phyloP scores from a whole-genome alignment of 306 rosid species.

The Rosa lucieae region DNA sequence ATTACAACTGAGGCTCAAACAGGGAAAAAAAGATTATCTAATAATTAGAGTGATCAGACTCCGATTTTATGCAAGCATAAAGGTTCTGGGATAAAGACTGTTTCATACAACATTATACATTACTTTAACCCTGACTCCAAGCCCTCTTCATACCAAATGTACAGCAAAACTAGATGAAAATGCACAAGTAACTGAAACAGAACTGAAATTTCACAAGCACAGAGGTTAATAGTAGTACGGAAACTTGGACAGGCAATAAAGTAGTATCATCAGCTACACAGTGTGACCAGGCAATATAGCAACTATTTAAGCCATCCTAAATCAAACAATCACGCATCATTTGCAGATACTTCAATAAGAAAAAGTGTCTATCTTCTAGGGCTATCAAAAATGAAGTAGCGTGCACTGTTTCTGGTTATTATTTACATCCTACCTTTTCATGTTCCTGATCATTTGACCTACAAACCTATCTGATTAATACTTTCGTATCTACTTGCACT shows the following conservation, averaged over 20 bases:
- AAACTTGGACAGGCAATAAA: not conserved
- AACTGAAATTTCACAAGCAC: not conserved
- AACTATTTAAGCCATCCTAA: not conserved
- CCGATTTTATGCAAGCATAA: not conserved
- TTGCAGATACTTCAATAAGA: not conserved
- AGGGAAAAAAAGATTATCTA: not conserved
- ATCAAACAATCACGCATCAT: constrained; percentile 3
- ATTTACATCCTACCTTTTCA: too few relatives aligned
- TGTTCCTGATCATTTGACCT: not conserved
- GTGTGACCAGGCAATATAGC: not conserved
- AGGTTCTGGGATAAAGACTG: not conserved
- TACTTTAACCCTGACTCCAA: not conserved
- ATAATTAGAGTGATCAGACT: not conserved
- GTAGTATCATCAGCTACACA: not conserved
- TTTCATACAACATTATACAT: not conserved
- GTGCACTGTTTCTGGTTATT: not conserved
- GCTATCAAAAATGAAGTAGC: not conserved
- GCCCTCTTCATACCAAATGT: not conserved
- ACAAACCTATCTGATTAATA: not conserved
- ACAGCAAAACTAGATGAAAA: not conserved
- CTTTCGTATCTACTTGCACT: not conserved
- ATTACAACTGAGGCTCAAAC: not conserved
- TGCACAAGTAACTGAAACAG: not conserved
- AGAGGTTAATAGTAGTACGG: not conserved
- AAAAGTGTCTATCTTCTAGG: not conserved